Percentiles rank a stretch among this genome's conserved stretches.
These are phyloP conservation scores for Tricladium varicosporioides DNA, from an alignment of 2,329 filamentous ascomycete species.

Conservation along the genomic window DNA sequence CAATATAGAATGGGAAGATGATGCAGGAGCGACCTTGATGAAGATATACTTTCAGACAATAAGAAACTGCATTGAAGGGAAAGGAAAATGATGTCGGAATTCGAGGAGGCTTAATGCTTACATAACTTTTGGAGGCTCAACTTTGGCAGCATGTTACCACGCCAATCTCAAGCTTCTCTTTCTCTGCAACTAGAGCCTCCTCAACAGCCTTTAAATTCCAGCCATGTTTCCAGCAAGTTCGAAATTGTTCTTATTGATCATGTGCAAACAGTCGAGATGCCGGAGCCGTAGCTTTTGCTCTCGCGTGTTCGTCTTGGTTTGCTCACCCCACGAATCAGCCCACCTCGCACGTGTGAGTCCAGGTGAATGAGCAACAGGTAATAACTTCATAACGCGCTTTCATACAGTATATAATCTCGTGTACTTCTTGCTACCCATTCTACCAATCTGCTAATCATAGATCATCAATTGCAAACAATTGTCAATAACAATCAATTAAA, in stretches of 20 bases:
- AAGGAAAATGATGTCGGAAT: no score
- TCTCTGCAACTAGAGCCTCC: background rate
- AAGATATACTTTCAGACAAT: no score
- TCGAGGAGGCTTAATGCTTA: no score
- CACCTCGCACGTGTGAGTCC: background rate
- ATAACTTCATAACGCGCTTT: conserved; percentile 1
- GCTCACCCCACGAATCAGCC: conserved; percentile 1
- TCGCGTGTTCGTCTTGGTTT: background rate
- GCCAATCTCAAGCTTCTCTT: no score
- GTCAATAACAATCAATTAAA: background rate
- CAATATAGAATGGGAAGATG: no score
- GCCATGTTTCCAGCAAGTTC: background rate
- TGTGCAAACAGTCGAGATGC: background rate
- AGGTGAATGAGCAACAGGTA: background rate
- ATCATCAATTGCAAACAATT: background rate
- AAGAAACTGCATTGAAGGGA: no score
- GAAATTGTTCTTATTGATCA: background rate
- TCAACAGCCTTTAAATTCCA: background rate
- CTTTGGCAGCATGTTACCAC: no score
- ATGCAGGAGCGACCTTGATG: no score
- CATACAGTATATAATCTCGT: background rate
- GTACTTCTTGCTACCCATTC: background rate
- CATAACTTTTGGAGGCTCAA: no score
- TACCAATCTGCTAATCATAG: background rate
- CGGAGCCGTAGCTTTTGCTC: background rate